Conservation (phyloP, 768 basidiomycete genomes). For the Pisolithus tinctorius region DNA sequence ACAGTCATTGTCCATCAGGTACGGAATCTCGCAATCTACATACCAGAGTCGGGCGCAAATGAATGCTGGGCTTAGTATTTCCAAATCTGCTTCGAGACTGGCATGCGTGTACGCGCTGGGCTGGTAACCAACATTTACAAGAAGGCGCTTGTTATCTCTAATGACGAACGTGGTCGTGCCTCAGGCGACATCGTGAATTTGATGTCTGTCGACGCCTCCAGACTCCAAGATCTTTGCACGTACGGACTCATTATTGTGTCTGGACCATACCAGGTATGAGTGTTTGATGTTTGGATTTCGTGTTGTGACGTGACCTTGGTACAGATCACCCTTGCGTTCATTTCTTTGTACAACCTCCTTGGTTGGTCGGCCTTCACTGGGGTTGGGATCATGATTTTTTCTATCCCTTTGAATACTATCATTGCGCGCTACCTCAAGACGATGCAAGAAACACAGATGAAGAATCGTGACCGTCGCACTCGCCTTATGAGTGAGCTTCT, state of each 20-base stretch:
- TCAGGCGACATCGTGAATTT: conserved; percentile 93
- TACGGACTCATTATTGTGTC: conserved; percentile 82
- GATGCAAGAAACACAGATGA: conserved; percentile 90
- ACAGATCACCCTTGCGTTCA: conserved; percentile 80
- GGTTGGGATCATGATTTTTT: conserved; percentile 81
- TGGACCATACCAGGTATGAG: conserved; percentile 71
- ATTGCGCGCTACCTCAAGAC: conserved; percentile 66
- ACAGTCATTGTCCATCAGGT: conserved; percentile 80
- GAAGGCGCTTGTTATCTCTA: conserved; percentile 81
- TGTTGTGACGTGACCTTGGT: neutral
- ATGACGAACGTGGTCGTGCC: conserved; percentile 73
- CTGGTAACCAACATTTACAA: conserved; percentile 81
- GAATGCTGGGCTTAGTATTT: conserved; percentile 56
- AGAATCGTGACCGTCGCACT: conserved; percentile 79
- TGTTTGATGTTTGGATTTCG: neutral
- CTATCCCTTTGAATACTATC: conserved; percentile 65
- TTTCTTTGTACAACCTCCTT: conserved; percentile 83
- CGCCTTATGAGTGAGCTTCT: conserved; percentile 91
- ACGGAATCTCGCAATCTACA: conserved; percentile 3
- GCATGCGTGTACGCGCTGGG: conserved; percentile 92
- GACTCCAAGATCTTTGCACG: conserved; percentile 74
- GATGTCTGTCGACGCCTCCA: conserved; percentile 81
- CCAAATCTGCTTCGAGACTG: conserved; percentile 74
- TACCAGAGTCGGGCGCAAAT: neutral
- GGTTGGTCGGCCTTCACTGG: conserved; percentile 92